Evolutionary conservation across 2,329 filamentous ascomycete genomes (phyloP), one percentile per base, ranked within the genome.

Genomic region (Diaporthe helianthi): DNA sequence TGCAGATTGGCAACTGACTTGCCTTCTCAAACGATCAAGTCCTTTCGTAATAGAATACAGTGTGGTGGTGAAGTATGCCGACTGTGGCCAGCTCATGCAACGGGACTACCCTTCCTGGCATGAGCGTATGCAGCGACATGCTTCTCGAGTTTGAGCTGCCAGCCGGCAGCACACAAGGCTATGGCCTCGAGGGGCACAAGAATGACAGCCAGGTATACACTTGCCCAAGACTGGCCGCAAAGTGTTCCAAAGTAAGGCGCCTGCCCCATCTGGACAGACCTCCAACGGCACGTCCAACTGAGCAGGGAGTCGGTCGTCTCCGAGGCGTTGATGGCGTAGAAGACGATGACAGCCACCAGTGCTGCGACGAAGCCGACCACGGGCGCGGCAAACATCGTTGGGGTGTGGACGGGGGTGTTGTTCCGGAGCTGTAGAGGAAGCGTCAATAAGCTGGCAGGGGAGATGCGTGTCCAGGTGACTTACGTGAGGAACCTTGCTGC

Each of bases 281-380:
- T 78, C 88, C 88, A 90, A 72, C 86, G 86, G 77, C 88, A 90
- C 49, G 83, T 86, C 88, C 88, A 90, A 77, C 86, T 88, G 75
- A 89, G 81, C 13, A 90, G 78, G 8, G 86, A 87, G 75, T 88
- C 86, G 69, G 80, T 79, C 10, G 80, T 81, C 17, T 78, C 78
- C 4, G 87, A 89, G 22, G 82, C 77, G 73, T 89, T 86, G 76
- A 87, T 81, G 67, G 81, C 81, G 74, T 89, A 90, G 76, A 87
- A 89, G 77, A 90, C 83, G 64, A 82, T 79, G 75, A 88, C 84
- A 71, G 84, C 83, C 67, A 89, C 79, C 61, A 89, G 76, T 47
- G 85, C 83, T 15, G 81, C 83, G 55, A 80, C 76, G 64, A 86
- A 80, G 70, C 80, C 80, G 71, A 83, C 72, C 44, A 81, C 76